These are phyloP conservation scores for Colletotrichum sp. DNA, from an alignment of 2,329 filamentous ascomycete genomes.

Conservation along the genomic window DNA sequence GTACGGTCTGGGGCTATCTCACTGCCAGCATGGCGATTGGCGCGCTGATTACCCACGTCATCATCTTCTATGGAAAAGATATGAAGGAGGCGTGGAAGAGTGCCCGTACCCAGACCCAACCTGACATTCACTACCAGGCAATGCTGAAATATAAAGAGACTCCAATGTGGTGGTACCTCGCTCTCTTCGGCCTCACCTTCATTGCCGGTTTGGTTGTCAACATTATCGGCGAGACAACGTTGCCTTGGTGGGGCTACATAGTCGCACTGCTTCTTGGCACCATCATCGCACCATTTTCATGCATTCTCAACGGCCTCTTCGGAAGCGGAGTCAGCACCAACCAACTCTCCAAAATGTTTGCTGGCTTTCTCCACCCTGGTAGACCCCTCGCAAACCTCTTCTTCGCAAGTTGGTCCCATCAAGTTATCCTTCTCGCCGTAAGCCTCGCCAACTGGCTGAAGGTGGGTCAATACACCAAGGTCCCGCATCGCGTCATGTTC, in stretches of 20 bases:
- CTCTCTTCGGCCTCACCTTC: conserved; percentile 34
- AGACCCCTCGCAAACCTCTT: conserved; percentile 46
- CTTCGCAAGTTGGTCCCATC: conserved; percentile 40
- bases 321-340: conserved; percentile 25
- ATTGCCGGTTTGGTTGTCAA: conserved; percentile 37
- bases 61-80: conserved; percentile 25
- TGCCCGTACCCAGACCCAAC: conserved; percentile 21
- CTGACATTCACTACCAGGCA: conserved; percentile 45
- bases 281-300: conserved; percentile 40
- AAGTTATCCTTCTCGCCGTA: conserved; percentile 36
- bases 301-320: conserved; percentile 31
- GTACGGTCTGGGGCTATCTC: conserved; percentile 30
- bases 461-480: conserved; percentile 40
- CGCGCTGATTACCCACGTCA: conserved; percentile 24
- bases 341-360: conserved; percentile 46
- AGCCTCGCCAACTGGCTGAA: conserved; percentile 36
- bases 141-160: conserved; percentile 47
- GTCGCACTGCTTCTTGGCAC: conserved; percentile 34
- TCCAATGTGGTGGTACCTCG: conserved; percentile 40
- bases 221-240: conserved; percentile 38
- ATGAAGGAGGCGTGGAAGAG: conserved; percentile 24
- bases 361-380: conserved; percentile 48
- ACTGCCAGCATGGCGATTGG: conserved; percentile 34
- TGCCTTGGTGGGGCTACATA: conserved; percentile 40
- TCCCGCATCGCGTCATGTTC: conserved; percentile 44